phyloP scores from a whole-genome alignment of 1,284 basidiomycete genomes.

The Retiboletus fuscus region DNA sequence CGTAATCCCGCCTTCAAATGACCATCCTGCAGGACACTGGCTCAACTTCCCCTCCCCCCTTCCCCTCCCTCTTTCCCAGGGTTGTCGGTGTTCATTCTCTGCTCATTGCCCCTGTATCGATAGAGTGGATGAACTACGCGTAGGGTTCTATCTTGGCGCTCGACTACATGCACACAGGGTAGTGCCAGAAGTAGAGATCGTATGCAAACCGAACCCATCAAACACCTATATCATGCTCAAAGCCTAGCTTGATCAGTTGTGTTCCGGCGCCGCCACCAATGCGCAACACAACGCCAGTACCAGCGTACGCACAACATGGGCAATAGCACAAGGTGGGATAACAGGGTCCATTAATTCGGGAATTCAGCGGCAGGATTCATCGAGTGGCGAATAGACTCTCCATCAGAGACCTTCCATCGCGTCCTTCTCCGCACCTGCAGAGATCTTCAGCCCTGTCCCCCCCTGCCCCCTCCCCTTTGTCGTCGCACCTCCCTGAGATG shows the following conservation, averaged over 20 bases:
- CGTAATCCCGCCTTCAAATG: too few relatives aligned
- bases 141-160: too few relatives aligned
- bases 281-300: slow-evolving; percentile 5
- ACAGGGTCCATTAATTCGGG: slow-evolving; percentile 67
- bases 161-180: too few relatives aligned
- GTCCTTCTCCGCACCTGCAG: slow-evolving; percentile 54
- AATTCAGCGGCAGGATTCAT: slow-evolving; percentile 52
- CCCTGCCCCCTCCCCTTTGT: slow-evolving; percentile 61
- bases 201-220: too few relatives aligned
- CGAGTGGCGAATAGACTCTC: slow-evolving; percentile 39
- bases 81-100: too few relatives aligned
- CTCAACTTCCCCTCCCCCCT: too few relatives aligned
- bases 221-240: too few relatives aligned
- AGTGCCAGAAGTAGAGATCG: too few relatives aligned
- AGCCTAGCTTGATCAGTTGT: slow-evolving; percentile 65
- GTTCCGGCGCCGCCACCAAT: slow-evolving; percentile 35
- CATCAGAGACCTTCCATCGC: slow-evolving; percentile 45
- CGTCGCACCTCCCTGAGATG: slow-evolving; percentile 61
- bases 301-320: background rate
- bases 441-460: slow-evolving; percentile 36
- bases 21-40: too few relatives aligned
- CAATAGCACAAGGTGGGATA: slow-evolving; percentile 64
- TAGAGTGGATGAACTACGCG: too few relatives aligned
- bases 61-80: too few relatives aligned
- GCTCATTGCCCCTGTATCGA: too few relatives aligned